Evolutionary conservation across 176 grass and related monocot genomes (phyloP), one percentile per base, ranked within the genome.

Genomic region (Leersia perrieri): DNA sequence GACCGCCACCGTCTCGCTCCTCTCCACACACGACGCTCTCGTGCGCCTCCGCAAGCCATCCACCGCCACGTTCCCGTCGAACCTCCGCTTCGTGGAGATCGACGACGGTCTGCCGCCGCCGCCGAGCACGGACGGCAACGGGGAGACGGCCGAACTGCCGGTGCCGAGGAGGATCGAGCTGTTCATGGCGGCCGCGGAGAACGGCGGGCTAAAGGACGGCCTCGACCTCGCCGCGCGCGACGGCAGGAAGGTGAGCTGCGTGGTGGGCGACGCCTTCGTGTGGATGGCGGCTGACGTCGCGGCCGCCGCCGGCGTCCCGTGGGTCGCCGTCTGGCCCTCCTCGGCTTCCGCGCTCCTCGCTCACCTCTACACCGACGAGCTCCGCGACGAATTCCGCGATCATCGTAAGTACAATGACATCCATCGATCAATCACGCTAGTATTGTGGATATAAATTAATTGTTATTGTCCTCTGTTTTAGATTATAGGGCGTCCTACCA

Each of bases 261-360:
- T 94, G 9, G 78, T 88, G 22, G 76, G 58, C 9, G 92, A 89
- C 66, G 86, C 83, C 33, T 94, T 94, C 80, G 33, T 94, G 25
- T 94, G 83, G 92, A 73, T 86, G 5, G 89, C 92, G 13, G 89
- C 71, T 0, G 86, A 91, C 9, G 88, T 77, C 11, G 88, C 92
- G n/a, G 68, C 40, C 11, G 47, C 51, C 20, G 25, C 12, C 0
- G 80, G 62, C 0, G 80, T 57, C 15, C 79, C 72, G 14, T 94
- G 86, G 88, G 72, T 94, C 18, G 32, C 92, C 0, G 39, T 94
- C 1, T 91, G 67, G 86, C 89, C 86, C 0, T 83, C 67, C 66
- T 83, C 80, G 9, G 53, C 92, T 9, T 25, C 33, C 76, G 63
- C 83, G 5, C 86, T 91, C 45, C 32, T 74, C 0, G 86, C 88